Percentiles rank a stretch among this genome's conserved stretches.
Evolutionary conservation across 805 yeast genomes (phyloP).

Genomic region (Metschnikowia colocasiae): DNA sequence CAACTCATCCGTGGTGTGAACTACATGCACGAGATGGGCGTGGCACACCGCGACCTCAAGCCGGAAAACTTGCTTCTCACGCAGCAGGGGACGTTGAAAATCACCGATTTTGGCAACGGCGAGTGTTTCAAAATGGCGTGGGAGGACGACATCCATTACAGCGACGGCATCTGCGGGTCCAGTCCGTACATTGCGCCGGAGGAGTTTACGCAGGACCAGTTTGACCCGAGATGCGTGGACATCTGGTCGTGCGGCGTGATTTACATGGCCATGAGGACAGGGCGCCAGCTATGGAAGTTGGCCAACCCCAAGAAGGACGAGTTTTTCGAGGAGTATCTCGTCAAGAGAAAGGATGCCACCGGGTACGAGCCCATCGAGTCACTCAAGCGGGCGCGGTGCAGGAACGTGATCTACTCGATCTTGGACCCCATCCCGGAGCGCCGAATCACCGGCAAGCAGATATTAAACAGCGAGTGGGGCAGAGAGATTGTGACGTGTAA

Average conservation of each 20-base stretch:
- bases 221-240: slow-evolving; percentile 80
- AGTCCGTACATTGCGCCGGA: slow-evolving; percentile 92
- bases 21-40: slow-evolving; percentile 88
- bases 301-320: slow-evolving; percentile 76
- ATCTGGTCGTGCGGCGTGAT: slow-evolving; percentile 94
- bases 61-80: slow-evolving; percentile 81
- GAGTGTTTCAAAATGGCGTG: slow-evolving; percentile 84
- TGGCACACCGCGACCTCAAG: slow-evolving; percentile 84
- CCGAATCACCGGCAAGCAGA: slow-evolving; percentile 83
- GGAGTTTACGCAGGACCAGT: slow-evolving; percentile 60
- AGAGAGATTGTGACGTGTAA: slow-evolving; percentile 79
- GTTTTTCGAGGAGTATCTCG: slow-evolving; percentile 69
- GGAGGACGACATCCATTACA: slow-evolving; percentile 67
- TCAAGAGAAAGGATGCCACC: slow-evolving; percentile 72
- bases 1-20: slow-evolving; percentile 79
- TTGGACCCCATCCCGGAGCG: slow-evolving; percentile 88
- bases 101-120: slow-evolving; percentile 85
- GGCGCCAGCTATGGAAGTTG: slow-evolving; percentile 86
- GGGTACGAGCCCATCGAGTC: slow-evolving; percentile 92
- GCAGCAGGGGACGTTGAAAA: slow-evolving; percentile 67
- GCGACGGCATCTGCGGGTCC: slow-evolving; percentile 80
- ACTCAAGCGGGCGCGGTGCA: slow-evolving; percentile 80
- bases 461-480: slow-evolving; percentile 93
- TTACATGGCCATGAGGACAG: slow-evolving; percentile 92
- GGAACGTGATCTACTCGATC: slow-evolving; percentile 90